Percentiles rank a stretch among this genome's conserved stretches.
Evolutionary conservation across 768 basidiomycete species (phyloP).

Genomic region (Polyporus arcularius): DNA sequence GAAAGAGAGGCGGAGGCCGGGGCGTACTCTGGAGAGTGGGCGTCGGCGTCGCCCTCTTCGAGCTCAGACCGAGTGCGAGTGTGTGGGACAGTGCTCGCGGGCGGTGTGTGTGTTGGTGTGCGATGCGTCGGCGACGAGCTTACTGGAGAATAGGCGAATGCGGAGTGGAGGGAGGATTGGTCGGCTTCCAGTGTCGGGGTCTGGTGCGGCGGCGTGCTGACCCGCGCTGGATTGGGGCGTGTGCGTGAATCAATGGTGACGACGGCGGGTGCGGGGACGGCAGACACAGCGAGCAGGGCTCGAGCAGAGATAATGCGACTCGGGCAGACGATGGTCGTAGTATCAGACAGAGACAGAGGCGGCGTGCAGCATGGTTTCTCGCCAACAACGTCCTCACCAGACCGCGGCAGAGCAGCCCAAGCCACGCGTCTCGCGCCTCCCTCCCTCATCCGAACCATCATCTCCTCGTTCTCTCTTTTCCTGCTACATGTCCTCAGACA

Average conservation of each 20-base stretch:
- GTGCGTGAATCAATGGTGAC: constrained; percentile 72
- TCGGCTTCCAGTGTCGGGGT: constrained; percentile 46
- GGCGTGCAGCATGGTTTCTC: background rate
- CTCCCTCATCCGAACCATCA: background rate
- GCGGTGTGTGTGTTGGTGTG: constrained; percentile 1
- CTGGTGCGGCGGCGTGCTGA: constrained; percentile 38
- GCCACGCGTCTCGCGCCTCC: constrained; percentile 5
- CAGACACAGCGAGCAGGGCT: constrained; percentile 16
- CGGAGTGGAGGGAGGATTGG: constrained; percentile 6
- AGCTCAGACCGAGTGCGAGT: constrained; percentile 64
- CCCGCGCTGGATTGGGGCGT: constrained; percentile 57
- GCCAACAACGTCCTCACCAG: background rate
- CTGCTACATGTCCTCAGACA: background rate
- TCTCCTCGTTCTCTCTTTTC: background rate
- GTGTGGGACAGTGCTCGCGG: constrained; percentile 54
- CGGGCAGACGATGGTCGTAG: constrained; percentile 13
- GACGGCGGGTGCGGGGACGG: constrained; percentile 15
- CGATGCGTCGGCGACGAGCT: constrained; percentile 8
- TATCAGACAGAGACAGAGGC: constrained; percentile 12
- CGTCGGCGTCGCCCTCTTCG: constrained; percentile 45
- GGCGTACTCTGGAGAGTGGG: constrained; percentile 12
- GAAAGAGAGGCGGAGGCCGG: constrained; percentile 24
- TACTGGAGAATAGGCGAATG: constrained; percentile 23
- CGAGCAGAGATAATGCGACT: constrained; percentile 5
- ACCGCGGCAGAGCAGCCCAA: constrained; percentile 1